Conservation (phyloP, 208 protist genomes). For the Trichomonas tenax region DNA sequence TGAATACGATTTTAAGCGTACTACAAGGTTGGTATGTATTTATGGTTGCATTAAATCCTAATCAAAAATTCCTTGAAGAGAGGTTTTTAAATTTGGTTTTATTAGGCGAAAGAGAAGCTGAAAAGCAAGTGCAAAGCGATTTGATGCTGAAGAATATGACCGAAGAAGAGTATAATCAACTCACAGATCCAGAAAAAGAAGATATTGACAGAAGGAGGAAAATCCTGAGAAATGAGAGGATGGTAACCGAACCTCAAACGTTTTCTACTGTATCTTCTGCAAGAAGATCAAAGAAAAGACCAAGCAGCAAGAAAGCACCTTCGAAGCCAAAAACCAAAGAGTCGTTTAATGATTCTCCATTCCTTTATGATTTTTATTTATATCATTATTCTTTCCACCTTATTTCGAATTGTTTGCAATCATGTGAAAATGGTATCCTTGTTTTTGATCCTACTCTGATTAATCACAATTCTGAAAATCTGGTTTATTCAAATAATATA, state of each 20-base stretch:
- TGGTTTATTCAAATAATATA: background rate
- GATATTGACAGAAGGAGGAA: background rate
- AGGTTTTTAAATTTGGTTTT: background rate
- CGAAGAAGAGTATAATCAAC: background rate
- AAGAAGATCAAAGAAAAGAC: background rate
- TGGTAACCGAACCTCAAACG: background rate
- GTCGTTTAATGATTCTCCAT: background rate
- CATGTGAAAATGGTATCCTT: background rate
- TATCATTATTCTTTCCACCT: background rate
- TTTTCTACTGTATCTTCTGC: background rate
- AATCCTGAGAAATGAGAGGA: background rate
- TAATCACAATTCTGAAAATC: background rate
- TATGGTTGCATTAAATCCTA: background rate
- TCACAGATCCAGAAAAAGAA: background rate
- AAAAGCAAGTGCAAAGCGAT: background rate
- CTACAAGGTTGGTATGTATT: background rate
- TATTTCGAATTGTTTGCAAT: background rate
- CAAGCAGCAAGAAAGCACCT: background rate
- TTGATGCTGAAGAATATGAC: background rate
- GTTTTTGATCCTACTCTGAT: background rate
- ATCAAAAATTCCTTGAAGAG: background rate
- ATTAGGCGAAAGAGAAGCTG: background rate
- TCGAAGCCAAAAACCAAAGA: background rate
- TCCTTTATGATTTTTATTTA: background rate
- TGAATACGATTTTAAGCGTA: background rate